Evolutionary conservation across 2,329 filamentous ascomycete species (phyloP).

Genomic region (Neofusicoccum cordaticola): DNA sequence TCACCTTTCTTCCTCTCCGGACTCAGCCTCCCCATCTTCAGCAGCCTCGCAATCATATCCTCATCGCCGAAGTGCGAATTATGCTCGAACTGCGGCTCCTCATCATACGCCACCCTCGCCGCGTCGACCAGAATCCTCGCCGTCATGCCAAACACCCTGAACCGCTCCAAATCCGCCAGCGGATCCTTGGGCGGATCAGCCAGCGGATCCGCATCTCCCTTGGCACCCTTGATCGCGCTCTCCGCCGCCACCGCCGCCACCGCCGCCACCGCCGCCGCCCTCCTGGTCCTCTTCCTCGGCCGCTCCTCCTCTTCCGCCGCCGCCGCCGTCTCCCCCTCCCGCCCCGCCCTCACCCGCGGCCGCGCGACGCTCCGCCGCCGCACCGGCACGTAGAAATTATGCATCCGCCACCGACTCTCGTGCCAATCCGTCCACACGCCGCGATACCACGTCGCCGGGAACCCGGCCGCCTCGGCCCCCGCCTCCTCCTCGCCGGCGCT

Average conservation of each 20-base stretch:
- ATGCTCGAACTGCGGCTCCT: slow-evolving; percentile 81
- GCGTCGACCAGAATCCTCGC: slow-evolving; percentile 86
- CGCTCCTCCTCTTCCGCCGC: background rate
- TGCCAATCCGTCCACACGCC: slow-evolving; percentile 81
- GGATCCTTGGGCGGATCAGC: background rate
- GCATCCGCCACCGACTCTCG: slow-evolving; percentile 75
- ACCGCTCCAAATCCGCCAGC: slow-evolving; percentile 45
- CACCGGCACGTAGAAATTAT: slow-evolving; percentile 88
- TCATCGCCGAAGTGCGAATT: slow-evolving; percentile 65
- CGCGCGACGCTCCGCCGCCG: slow-evolving; percentile 66
- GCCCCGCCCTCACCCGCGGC: slow-evolving; percentile 36
- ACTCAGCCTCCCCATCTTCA: slow-evolving; percentile 56
- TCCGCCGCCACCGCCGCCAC: slow-evolving; percentile 16
- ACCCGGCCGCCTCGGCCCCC: slow-evolving; percentile 29
- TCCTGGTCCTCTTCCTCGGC: slow-evolving; percentile 17
- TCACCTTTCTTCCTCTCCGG: slow-evolving; percentile 52
- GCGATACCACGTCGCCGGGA: slow-evolving; percentile 72
- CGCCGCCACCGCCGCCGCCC: slow-evolving; percentile 15
- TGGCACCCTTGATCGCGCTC: no score
- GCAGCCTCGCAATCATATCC: slow-evolving; percentile 58
- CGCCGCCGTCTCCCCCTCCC: background rate
- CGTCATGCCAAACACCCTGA: slow-evolving; percentile 94
- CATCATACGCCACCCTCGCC: slow-evolving; percentile 76
- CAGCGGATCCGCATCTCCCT: background rate
- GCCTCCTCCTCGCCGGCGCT: slow-evolving; percentile 3